Evolutionary conservation across 805 yeast genomes (phyloP), one percentile per base, ranked within the genome.

Genomic region (Candida xyloterini): DNA sequence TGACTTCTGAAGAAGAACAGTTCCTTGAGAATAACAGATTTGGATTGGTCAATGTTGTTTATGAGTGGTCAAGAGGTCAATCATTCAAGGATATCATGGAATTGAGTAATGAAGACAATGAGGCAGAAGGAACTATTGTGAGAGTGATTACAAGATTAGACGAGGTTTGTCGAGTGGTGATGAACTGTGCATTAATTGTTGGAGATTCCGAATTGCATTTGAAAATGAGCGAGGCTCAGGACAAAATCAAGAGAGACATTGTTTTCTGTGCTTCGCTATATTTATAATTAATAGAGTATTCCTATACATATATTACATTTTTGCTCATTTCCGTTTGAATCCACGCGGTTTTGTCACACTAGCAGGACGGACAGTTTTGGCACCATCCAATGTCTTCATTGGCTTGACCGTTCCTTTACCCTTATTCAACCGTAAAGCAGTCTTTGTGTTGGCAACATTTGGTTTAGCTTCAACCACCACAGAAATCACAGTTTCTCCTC

Each of bases 31-130:
- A 82, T 48, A 82, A 87, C 53, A 70, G 98, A 50, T 93, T 93
- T 63, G 95, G 91, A 0, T 71, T 93, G 55, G 85, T 88, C 63
- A 91, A 89, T 59, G 96, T 88, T 10, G 96, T 91, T 4, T 93
- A 91, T 60, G 97, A 93, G 64, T 93, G 99, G 99, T 96, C 98
- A 1, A 73, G 95, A 49, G 99, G 99, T 2, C 74, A 82, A 71
- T 74, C 95, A 0, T 93, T 93, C 68, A 83, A 84, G 48, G 95
- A 88, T 42, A 91, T 93, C 48, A 93, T 90, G 83, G 82, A 78
- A 44, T 73, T 88, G 48, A 86, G 96, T 42, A 81, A 79, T 14
- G 95, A 90, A 53, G 90, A 88, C 26, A 57, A 50, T 37, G 66
- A 61, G 37, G 59, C 62, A 15, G 99, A 93, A 64, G 99, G 99